phyloP scores from a whole-genome alignment of 805 yeast genomes.

The Kazachstania bromeliacearum region DNA sequence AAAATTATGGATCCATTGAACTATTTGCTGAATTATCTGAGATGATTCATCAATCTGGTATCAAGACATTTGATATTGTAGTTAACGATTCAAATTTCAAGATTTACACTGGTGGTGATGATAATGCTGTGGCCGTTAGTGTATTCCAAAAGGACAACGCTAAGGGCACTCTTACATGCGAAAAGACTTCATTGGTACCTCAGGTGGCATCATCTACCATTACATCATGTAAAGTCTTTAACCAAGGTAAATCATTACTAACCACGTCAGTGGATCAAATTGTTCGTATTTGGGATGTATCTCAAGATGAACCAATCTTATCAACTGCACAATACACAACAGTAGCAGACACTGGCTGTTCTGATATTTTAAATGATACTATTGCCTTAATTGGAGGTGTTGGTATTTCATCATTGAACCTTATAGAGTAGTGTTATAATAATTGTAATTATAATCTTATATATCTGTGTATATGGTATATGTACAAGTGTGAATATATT shows the following conservation, averaged over 20 bases:
- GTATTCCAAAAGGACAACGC: slow-evolving; percentile 26
- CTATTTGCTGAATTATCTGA: neutral
- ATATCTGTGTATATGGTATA: neutral
- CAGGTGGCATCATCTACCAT: slow-evolving; percentile 83
- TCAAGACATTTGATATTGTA: slow-evolving; percentile 47
- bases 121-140: slow-evolving; percentile 54
- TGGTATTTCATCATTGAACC: slow-evolving; percentile 54
- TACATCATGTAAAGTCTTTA: slow-evolving; percentile 45
- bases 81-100: slow-evolving; percentile 14
- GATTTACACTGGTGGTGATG: slow-evolving; percentile 85
- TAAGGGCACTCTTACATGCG: slow-evolving; percentile 2
- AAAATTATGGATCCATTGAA: neutral
- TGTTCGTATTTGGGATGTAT: slow-evolving; percentile 52
- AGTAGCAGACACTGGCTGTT: slow-evolving; percentile 83
- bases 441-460: too few relatives aligned
- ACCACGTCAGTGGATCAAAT: slow-evolving; percentile 82
- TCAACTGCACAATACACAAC: slow-evolving; percentile 53
- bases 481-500: neutral
- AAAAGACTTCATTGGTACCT: slow-evolving; percentile 16
- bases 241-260: slow-evolving; percentile 30
- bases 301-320: slow-evolving; percentile 20
- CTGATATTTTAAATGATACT: slow-evolving; percentile 34
- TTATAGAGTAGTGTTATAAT: neutral
- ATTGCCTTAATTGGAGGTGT: slow-evolving; percentile 59
- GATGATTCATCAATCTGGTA: slow-evolving; percentile 72